These are phyloP conservation scores for Solanum hybrid DNA, from an alignment of 305 asterid genomes.

Conservation along the genomic window DNA sequence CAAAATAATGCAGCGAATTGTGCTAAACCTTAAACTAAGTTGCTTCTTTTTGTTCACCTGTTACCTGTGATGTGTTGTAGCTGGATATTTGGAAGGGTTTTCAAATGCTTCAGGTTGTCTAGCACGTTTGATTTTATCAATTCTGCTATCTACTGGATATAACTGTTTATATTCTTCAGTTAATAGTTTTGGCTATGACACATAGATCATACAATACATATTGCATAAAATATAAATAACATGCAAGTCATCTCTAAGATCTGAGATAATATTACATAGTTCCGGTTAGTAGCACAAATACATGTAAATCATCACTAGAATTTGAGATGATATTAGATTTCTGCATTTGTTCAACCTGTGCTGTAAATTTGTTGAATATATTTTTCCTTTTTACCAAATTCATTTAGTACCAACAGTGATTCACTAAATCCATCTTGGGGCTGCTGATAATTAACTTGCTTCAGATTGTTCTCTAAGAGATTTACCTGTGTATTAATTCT, in stretches of 20 bases:
- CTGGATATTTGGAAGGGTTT: background rate
- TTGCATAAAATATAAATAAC: background rate
- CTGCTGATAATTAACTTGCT: background rate
- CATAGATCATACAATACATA: background rate
- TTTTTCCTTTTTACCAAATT: background rate
- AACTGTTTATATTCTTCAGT: background rate
- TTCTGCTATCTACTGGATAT: background rate
- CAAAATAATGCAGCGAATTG: background rate
- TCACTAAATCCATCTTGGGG: conserved; percentile 1
- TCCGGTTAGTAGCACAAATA: background rate
- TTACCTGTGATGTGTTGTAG: background rate
- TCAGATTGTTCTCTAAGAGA: background rate
- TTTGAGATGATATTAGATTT: background rate
- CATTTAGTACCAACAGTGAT: background rate
- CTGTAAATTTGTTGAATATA: background rate
- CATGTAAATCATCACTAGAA: background rate
- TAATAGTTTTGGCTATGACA: background rate
- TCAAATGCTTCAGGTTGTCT: background rate
- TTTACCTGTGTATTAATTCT: background rate
- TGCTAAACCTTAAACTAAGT: background rate
- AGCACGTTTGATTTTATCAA: background rate
- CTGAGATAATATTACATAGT: background rate
- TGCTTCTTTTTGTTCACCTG: background rate
- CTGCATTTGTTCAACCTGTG: background rate
- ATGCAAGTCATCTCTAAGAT: background rate